Evolutionary conservation across 2,329 filamentous ascomycete species (phyloP), one percentile per base, ranked within the genome.

Genomic region (Sporothrix dimorphospora): DNA sequence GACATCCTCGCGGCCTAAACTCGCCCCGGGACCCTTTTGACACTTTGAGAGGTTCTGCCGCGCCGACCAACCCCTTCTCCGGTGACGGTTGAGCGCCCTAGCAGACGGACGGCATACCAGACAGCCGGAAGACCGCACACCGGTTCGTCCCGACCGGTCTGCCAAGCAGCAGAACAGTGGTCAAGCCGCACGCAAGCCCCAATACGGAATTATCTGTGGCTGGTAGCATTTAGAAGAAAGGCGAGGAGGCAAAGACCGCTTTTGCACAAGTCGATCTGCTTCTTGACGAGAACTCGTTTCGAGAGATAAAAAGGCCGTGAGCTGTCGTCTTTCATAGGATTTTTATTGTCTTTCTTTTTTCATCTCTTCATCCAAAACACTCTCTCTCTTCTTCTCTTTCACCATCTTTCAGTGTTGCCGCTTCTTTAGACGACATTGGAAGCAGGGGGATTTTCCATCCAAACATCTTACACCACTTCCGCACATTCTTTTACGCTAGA

Each of bases 201-300:
- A 68, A 53, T 12, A 3, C 21, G 27, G 66, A 59, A 21, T 53
- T 65, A 34, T 55, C 61, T 57, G 70, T 71, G 70, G 70, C 70
- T 71, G 70, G 70, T 34, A 66, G 59, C 70, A 71, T 71, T 57
- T 47, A 55, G 34, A 42, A 7, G 38, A 53, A 57, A n/a, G 70
- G 61, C 70, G 34, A 71, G 59, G 47, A 53, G 47, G 49, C 59
- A 47, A 55, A 34, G 5, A 19, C 45, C 42, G 42, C 40, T 21
- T 51, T 40, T 21, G 24, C 34, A 47, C 38, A 21, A 61, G 40
- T n/a, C 68, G 47, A 61, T 49, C 27, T 59, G 38, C 21, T 57
- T 40, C 67, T 30, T 30, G 12, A 30, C 24, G 40, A 42, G 34
- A 57, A 21, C 9, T 49, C 57, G 6, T 27, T 47, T 45, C 11